A percentile compares a stretch with the other conserved stretches of the same genome.
Conservation (phyloP, 805 yeast species). For the Spathaspora arborariae region DNA sequence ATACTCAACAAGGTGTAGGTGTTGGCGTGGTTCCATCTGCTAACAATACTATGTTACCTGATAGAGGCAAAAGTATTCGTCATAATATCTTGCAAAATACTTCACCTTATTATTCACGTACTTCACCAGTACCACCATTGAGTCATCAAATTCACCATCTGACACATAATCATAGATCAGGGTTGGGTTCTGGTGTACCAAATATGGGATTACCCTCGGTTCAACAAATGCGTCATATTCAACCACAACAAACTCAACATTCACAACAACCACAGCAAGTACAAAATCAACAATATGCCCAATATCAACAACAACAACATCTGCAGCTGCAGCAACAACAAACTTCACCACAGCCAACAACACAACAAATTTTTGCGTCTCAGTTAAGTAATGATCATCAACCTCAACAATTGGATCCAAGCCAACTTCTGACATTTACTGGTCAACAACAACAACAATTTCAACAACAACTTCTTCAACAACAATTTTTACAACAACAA, state of each 20-base stretch:
- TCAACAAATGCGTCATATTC: conserved; percentile 6
- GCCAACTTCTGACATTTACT: conserved; percentile 9
- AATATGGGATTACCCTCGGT: conserved; percentile 2
- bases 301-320: conserved; percentile 13
- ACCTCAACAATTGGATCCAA: conserved; percentile 14
- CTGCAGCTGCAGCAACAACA: conserved; percentile 9
- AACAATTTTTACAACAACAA: conserved; percentile 8
- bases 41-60: conserved; percentile 3
- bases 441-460: conserved; percentile 11
- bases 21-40: conserved; percentile 1
- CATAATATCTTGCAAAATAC: background rate
- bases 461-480: conserved; percentile 6
- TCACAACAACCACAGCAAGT: conserved; percentile 9
- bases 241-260: conserved; percentile 10
- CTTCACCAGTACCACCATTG: conserved; percentile 6
- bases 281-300: too few species aligned
- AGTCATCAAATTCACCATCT: background rate
- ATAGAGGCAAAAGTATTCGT: conserved; percentile 3
- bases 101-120: background rate
- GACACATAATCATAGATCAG: background rate
- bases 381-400: conserved; percentile 7
- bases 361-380: conserved; percentile 5
- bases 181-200: conserved; percentile 2
- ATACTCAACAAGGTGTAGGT: conserved; percentile 1
- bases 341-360: conserved; percentile 9